phyloP scores from a whole-genome alignment of 176 grass and related monocot species.

The Hordeum marinum region DNA sequence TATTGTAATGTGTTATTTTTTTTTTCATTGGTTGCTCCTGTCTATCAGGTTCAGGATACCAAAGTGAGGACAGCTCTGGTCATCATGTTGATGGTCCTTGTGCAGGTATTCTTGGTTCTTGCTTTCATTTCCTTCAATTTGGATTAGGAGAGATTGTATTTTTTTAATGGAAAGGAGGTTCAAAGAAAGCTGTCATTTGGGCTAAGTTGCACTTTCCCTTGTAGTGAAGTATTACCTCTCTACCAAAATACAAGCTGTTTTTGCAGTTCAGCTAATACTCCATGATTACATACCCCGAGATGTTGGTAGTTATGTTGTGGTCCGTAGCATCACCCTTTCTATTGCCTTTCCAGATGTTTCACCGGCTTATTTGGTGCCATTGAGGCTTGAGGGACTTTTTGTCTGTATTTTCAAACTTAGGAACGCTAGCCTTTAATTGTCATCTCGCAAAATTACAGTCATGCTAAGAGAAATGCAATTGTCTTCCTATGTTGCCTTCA shows the following conservation, averaged over 20 bases:
- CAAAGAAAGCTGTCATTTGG: neutral
- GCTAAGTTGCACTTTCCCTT: neutral
- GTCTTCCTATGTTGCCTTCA: neutral
- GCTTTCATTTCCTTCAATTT: neutral
- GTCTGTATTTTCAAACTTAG: neutral
- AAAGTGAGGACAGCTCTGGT: slow-evolving; percentile 76
- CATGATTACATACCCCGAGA: neutral
- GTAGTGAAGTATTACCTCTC: neutral
- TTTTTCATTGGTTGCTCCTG: neutral
- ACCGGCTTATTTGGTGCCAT: neutral
- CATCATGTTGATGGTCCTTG: slow-evolving; percentile 57
- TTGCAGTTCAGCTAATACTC: neutral
- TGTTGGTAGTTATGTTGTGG: neutral
- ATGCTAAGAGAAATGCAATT: neutral
- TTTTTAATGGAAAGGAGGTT: neutral
- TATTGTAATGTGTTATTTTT: neutral
- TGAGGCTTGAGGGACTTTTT: neutral
- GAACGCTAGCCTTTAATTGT: neutral
- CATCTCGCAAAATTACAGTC: neutral
- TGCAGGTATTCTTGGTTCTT: slow-evolving; percentile 44
- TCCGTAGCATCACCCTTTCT: neutral
- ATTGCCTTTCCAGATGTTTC: neutral
- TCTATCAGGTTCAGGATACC: slow-evolving; percentile 69
- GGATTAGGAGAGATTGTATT: neutral
- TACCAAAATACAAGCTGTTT: too few relatives aligned